Evolutionary conservation across 2,329 filamentous ascomycete genomes (phyloP).

Genomic region (Penicillium olsonii): DNA sequence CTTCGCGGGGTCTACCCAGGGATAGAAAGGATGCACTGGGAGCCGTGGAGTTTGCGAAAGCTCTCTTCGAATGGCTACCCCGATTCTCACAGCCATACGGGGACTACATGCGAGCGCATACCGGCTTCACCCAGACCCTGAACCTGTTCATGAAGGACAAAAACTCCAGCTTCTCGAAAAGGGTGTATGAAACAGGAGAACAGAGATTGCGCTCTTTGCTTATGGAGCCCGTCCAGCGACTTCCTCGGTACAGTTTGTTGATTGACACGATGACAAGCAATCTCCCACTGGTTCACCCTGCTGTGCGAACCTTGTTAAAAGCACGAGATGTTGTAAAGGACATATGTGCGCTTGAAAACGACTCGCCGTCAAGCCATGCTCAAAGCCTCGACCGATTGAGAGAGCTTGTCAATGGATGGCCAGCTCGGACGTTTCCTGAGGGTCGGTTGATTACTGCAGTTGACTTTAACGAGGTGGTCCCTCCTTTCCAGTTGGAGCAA

Average conservation of each 20-base stretch:
- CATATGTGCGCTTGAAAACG: slow-evolving; percentile 88
- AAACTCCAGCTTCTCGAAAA: slow-evolving; percentile 78
- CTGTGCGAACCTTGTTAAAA: slow-evolving; percentile 78
- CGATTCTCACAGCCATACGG: slow-evolving; percentile 88
- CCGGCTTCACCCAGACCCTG: slow-evolving; percentile 79
- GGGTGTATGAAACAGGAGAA: slow-evolving; percentile 81
- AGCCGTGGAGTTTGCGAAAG: slow-evolving; percentile 72
- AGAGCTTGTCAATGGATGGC: slow-evolving; percentile 77
- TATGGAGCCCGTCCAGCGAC: slow-evolving; percentile 92
- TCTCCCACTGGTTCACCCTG: slow-evolving; percentile 81
- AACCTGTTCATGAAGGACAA: slow-evolving; percentile 74
- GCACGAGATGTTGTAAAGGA: slow-evolving; percentile 92
- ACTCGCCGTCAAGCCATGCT: slow-evolving; percentile 65
- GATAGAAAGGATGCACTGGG: slow-evolving; percentile 71
- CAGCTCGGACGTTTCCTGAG: slow-evolving; percentile 66
- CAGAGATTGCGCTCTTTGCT: slow-evolving; percentile 87
- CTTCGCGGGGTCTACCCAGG: slow-evolving; percentile 49
- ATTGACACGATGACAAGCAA: slow-evolving; percentile 93
- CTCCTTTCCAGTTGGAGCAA: slow-evolving; percentile 63
- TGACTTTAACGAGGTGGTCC: slow-evolving; percentile 74
- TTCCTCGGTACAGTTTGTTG: slow-evolving; percentile 91
- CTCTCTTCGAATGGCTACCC: slow-evolving; percentile 89
- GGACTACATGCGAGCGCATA: slow-evolving; percentile 88
- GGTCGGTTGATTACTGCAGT: slow-evolving; percentile 79
- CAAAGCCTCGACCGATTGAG: slow-evolving; percentile 73